These are phyloP conservation scores for Penicillium freii DNA, from an alignment of 2,329 filamentous ascomycete species.

Conservation along the genomic window DNA sequence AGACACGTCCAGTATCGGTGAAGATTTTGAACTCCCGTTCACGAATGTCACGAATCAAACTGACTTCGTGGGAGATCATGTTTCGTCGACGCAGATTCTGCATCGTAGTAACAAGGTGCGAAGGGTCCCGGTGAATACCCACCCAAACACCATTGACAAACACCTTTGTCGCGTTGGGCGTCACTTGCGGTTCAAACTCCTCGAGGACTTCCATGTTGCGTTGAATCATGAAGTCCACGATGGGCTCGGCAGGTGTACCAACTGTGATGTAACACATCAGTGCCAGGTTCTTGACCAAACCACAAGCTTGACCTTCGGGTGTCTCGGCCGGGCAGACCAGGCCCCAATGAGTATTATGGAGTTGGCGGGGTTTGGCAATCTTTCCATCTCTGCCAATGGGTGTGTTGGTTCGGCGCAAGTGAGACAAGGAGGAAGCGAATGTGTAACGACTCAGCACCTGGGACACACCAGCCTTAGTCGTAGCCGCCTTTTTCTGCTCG, in stretches of 20 bases:
- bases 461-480: conserved; percentile 92
- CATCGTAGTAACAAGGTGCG: conserved; percentile 76
- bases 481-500: conserved; percentile 97
- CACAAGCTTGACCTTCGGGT: conserved; percentile 96
- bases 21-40: conserved; percentile 99
- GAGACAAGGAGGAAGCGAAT: conserved; percentile 92
- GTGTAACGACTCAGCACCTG: conserved; percentile 98
- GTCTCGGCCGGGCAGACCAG: conserved; percentile 96
- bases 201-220: conserved; percentile 95
- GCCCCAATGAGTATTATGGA: conserved; percentile 99
- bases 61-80: conserved; percentile 87
- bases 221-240: conserved; percentile 93
- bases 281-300: conserved; percentile 94
- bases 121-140: conserved; percentile 86
- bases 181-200: conserved; percentile 82
- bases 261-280: conserved; percentile 99
- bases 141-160: conserved; percentile 99
- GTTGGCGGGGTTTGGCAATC: conserved; percentile 92
- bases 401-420: conserved; percentile 95
- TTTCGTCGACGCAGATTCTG: conserved; percentile 74
- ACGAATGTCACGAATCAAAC: conserved; percentile 90
- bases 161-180: conserved; percentile 92
- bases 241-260: conserved; percentile 83
- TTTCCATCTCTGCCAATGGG: conserved; percentile 97
- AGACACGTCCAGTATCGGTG: conserved; percentile 92